Evolutionary conservation across 345 rosid species (phyloP).

Genomic region (Crucihimalaya himalaica): DNA sequence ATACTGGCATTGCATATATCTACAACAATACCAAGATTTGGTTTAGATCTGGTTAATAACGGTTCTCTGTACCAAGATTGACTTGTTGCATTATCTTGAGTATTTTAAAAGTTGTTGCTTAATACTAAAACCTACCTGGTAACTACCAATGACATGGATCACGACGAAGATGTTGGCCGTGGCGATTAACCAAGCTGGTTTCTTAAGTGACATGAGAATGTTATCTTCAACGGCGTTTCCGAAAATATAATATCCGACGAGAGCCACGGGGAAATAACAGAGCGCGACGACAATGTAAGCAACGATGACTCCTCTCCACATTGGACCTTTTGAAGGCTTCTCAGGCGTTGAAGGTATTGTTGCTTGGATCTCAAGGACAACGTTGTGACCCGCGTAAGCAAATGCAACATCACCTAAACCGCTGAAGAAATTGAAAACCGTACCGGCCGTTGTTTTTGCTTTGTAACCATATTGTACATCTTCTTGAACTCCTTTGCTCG

Average conservation of each 20-base stretch:
- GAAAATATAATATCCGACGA: slow-evolving; percentile 61
- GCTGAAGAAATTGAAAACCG: slow-evolving; percentile 62
- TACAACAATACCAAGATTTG: slow-evolving; percentile 24
- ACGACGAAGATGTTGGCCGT: slow-evolving; percentile 71
- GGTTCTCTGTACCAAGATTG: background rate
- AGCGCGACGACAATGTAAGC: slow-evolving; percentile 75
- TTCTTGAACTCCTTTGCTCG: slow-evolving; percentile 55
- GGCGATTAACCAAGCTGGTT: slow-evolving; percentile 72
- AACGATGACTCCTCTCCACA: slow-evolving; percentile 79
- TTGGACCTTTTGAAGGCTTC: slow-evolving; percentile 82
- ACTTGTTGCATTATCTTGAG: background rate
- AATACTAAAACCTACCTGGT: slow-evolving; percentile 56
- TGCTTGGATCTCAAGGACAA: slow-evolving; percentile 87
- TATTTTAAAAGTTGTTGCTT: background rate
- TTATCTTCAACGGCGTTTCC: slow-evolving; percentile 68
- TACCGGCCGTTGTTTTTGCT: slow-evolving; percentile 48
- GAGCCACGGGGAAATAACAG: slow-evolving; percentile 84
- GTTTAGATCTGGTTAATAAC: background rate
- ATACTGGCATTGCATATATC: slow-evolving; percentile 81
- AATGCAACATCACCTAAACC: slow-evolving; percentile 86
- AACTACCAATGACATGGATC: slow-evolving; percentile 79
- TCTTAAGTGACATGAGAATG: slow-evolving; percentile 62
- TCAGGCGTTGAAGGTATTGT: slow-evolving; percentile 86
- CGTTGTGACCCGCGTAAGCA: slow-evolving; percentile 84
- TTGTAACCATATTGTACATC: slow-evolving; percentile 55